These are phyloP conservation scores for Aspergillus tamarii DNA, from an alignment of 2,329 filamentous ascomycete species.

Conservation along the genomic window DNA sequence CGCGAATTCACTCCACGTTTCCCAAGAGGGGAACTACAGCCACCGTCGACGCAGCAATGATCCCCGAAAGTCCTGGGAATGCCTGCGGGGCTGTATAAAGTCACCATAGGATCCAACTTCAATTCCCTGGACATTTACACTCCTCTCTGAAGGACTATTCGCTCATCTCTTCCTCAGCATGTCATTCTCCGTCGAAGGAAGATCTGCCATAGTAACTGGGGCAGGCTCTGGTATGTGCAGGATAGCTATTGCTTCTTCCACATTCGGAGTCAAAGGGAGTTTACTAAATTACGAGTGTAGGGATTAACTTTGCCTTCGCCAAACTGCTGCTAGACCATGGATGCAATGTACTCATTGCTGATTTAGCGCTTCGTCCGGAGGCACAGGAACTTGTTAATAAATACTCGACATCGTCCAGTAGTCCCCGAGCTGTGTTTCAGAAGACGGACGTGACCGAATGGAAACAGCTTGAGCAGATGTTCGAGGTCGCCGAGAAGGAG, in stretches of 20 bases:
- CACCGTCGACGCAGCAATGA: slow-evolving; percentile 6
- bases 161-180: slow-evolving; percentile 24
- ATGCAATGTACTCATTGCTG: slow-evolving; percentile 52
- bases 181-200: slow-evolving; percentile 47
- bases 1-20: slow-evolving; percentile 18
- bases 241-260: background rate
- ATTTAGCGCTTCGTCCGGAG: slow-evolving; percentile 49
- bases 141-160: background rate
- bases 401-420: slow-evolving; percentile 31
- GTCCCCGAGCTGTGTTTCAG: slow-evolving; percentile 46
- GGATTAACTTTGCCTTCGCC: slow-evolving; percentile 52
- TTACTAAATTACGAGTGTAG: slow-evolving; percentile 27
- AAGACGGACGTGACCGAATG: slow-evolving; percentile 55
- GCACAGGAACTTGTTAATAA: slow-evolving; percentile 45
- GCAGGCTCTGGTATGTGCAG: slow-evolving; percentile 53
- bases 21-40: slow-evolving; percentile 9
- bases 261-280: background rate
- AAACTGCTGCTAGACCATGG: slow-evolving; percentile 47
- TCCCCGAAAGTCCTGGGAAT: background rate
- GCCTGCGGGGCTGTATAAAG: slow-evolving; percentile 7
- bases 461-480: slow-evolving; percentile 54
- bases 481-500: slow-evolving; percentile 51
- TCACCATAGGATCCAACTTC: background rate
- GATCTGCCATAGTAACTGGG: slow-evolving; percentile 58
- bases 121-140: background rate